Base-by-base conservation (phyloP, 805 yeast species). In the Ogataea kodamae region DNA sequence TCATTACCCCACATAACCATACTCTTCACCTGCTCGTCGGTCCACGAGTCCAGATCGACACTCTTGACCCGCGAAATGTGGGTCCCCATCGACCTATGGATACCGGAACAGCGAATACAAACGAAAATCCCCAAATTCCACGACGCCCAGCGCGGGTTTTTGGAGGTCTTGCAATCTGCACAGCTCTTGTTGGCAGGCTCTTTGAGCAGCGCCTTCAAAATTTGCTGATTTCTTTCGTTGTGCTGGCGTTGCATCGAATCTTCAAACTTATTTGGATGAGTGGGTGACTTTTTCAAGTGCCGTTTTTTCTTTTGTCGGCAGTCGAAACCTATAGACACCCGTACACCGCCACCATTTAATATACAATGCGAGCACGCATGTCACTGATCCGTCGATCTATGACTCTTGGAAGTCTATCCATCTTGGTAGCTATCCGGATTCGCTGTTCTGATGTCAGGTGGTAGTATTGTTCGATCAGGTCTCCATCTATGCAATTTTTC, bases 131-230 rank as follows among this genome's bases (percentile, higher is more conserved):
- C 98, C 34, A 90, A 60, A 49, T 82, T 88, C 96, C 97, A 90
- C 12, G 94, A 81, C 8, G 97, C 96, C 98, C 98, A 90, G 35
- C 97, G 72, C 14, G 98, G 98, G 59, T 90, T 95, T 21, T 81
- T 72, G 9, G 90, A 73, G 0, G 78, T 72, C 59, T 92, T 90
- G 63, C 98, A 90, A 60, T 90, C 98, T 2, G 89, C 95, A 59
- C 98, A 90, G 26, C 65, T 57, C 51, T 74, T 76, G 66, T 92
- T 92, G 22, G 76, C 76, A 1, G 78, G 78, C 49, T 87, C 96
- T 39, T 76, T 78, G 26, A 92, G 71, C 19, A 92, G 68, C 19
- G 81, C 76, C 58, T 78, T 78, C 43, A 92, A 67, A 24, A 86
- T 80, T 54, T 76, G 82, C 57, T 73, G 84, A 57, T 79, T 81